phyloP scores from a whole-genome alignment of 208 protist genomes.

The Leishmania tropica region DNA sequence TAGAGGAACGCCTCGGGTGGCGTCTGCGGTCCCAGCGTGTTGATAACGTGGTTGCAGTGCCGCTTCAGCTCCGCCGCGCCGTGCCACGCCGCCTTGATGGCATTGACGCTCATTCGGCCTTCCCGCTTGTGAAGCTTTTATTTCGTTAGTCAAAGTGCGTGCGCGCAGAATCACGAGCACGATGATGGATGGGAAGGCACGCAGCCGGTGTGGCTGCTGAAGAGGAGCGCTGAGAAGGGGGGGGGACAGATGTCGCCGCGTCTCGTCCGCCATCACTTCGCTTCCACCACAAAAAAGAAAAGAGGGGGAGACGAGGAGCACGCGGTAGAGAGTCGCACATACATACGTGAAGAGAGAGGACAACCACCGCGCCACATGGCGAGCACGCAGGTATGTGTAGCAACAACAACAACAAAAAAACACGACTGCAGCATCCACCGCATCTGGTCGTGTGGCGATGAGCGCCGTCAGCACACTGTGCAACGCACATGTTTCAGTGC shows the following conservation, averaged over 20 bases:
- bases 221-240: not conserved
- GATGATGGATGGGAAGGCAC: not conserved
- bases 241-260: not conserved
- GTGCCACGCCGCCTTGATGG: conserved; percentile 28
- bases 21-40: conserved; percentile 69
- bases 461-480: not conserved
- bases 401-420: not conserved
- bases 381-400: not conserved
- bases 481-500: not conserved
- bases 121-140: not conserved
- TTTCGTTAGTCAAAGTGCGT: not conserved
- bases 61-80: conserved; percentile 64
- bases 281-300: not conserved
- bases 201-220: not conserved
- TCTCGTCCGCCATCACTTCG: not conserved
- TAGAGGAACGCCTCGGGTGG: conserved; percentile 86
- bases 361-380: not conserved
- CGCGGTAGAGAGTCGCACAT: not conserved
- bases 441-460: not conserved
- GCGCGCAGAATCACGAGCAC: not conserved
- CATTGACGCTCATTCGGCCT: conserved; percentile 4
- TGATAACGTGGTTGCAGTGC: conserved; percentile 82
- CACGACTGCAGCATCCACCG: not conserved
- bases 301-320: not conserved
- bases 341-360: not conserved